phyloP scores from a whole-genome alignment of 23 red algal species.

The Gracilaria domingensis region DNA sequence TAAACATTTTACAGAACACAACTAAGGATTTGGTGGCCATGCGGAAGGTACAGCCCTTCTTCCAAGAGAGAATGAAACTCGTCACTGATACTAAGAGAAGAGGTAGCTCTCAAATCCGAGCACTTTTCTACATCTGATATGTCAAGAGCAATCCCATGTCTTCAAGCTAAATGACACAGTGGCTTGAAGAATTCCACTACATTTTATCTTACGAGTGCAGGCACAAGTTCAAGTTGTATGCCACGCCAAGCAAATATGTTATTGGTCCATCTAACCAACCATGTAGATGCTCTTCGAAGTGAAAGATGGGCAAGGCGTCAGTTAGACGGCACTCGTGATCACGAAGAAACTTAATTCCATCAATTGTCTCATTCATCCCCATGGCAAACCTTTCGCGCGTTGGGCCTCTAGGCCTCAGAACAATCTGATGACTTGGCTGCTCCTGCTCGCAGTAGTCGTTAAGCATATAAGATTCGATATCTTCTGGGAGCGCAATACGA shows the following conservation, averaged over 20 bases:
- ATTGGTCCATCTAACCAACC: constrained; percentile 5
- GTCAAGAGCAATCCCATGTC: too few relatives aligned
- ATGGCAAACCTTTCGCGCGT: neutral
- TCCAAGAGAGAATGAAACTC: too few relatives aligned
- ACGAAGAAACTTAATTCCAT: neutral
- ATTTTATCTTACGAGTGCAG: too few relatives aligned
- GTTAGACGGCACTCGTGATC: constrained; percentile 2
- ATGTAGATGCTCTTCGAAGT: neutral
- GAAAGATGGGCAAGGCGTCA: neutral
- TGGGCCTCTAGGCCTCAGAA: neutral
- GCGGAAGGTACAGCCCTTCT: too few relatives aligned
- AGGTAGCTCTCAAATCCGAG: too few relatives aligned
- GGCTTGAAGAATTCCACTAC: too few relatives aligned
- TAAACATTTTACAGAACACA: too few relatives aligned
- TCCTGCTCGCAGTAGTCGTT: neutral
- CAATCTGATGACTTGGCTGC: neutral
- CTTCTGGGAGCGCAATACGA: neutral
- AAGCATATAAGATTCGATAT: too few relatives aligned
- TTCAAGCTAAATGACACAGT: too few relatives aligned
- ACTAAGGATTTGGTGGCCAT: too few relatives aligned
- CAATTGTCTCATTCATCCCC: constrained; percentile 19
- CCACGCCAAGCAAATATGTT: constrained; percentile 25
- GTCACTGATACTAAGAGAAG: too few relatives aligned
- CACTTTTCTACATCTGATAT: too few relatives aligned
- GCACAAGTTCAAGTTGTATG: constrained; percentile 19